Base-by-base conservation (phyloP, 441 rosid genomes). In the Adansonia grandidieri region DNA sequence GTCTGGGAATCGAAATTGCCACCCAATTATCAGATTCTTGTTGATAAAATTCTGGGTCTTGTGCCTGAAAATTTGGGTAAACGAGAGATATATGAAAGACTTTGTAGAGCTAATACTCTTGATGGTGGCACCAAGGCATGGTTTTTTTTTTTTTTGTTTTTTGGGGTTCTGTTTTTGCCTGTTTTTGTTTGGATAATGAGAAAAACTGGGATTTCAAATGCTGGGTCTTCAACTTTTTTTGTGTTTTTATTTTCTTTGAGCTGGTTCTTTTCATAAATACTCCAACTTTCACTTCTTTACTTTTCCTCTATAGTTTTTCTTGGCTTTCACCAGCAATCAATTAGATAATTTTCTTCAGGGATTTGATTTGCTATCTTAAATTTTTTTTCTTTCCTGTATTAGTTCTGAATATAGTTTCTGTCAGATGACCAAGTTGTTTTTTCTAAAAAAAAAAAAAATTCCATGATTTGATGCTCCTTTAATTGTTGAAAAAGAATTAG, bases 1-100 rank as follows among this genome's bases (percentile, higher is more conserved):
- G 87, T 91, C 0, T 91, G 95, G 95, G 92, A 89, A 58, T 84
- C 93, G 64, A 91, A 91, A 77, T 78, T 91, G 84, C 95, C 95
- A 10, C 70, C 82, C 3, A 88, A 89, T 81, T 86, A 89, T 78
- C 74, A 13, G 3, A 53, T 14, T 81, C 65, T 91, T 62, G 80
- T 87, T 17, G 82, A 79, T 77, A 82, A 80, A 62, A 81, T 91
- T 74, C 77, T 87, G 22, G 92, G 86, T 37, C 89, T 82, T 69
- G 76, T 82, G 64, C 77, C 85, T 4, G 86, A 81, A 37, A 82
- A 84, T 68, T 17, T 89, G 83, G 84, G 88, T 71, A 96, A 89
- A 71, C 85, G 99, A 78, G 94, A 92, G 77, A 79, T 92, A 28
- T 96, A 84, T 74, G 72, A 89, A 20, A 84, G 80, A 81, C 90